phyloP scores from a whole-genome alignment of 164 flowering plant species.

The Vitis cinerea region DNA sequence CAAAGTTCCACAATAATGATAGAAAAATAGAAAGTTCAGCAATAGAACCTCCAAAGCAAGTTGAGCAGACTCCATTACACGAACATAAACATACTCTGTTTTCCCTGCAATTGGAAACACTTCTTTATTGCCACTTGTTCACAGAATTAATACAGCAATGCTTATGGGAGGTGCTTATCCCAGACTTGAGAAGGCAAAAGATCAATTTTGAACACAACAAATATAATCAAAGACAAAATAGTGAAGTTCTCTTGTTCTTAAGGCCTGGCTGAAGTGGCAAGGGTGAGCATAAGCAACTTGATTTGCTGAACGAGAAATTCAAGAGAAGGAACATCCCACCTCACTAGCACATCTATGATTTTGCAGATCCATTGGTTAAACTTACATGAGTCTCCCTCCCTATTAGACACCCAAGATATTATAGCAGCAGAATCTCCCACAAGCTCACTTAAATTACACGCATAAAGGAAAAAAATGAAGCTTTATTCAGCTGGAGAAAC shows the following conservation, averaged over 20 bases:
- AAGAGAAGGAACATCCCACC: too few species aligned
- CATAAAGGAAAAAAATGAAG: too few species aligned
- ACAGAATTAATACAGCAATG: not conserved
- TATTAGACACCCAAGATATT: too few species aligned
- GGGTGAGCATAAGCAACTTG: too few species aligned
- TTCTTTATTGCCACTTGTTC: not conserved
- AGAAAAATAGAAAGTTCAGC: constrained; percentile 10
- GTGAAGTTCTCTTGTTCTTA: not conserved
- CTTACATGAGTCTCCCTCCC: too few species aligned
- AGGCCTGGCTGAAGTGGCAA: not conserved
- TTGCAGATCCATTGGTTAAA: too few species aligned
- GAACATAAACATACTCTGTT: constrained; percentile 69
- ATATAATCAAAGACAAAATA: not conserved
- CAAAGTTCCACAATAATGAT: not conserved
- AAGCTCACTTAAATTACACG: too few species aligned
- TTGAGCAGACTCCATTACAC: constrained; percentile 60
- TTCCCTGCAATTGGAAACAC: constrained; percentile 51
- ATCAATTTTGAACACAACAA: not conserved
- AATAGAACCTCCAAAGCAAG: constrained; percentile 69
- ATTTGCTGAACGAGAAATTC: too few species aligned
- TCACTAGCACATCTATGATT: too few species aligned
- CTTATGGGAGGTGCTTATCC: not conserved
- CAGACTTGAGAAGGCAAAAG: not conserved
- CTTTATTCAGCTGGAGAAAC: too few species aligned
- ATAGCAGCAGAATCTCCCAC: too few species aligned